These are phyloP conservation scores for Didymella segeticola DNA, from an alignment of 2,329 filamentous ascomycete species.

Conservation along the genomic window DNA sequence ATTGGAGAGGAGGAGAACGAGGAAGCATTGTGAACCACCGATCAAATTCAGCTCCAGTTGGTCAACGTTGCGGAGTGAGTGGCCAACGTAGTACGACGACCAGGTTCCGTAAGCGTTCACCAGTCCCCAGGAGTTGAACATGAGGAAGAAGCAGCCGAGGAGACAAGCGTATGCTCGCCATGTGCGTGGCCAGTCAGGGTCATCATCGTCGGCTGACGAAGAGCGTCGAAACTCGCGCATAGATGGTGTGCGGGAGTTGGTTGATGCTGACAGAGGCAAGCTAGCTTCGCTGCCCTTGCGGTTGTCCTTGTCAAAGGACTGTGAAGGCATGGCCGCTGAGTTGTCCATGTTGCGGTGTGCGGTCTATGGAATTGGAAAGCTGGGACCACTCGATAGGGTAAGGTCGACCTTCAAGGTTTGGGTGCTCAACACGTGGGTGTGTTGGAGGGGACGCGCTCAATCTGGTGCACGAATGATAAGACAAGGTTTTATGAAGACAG, in stretches of 20 bases:
- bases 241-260: constrained; percentile 29
- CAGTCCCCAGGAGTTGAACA: constrained; percentile 59
- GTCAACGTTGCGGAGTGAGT: constrained; percentile 50
- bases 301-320: constrained; percentile 26
- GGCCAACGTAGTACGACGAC: constrained; percentile 57
- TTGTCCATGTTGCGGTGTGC: constrained; percentile 13
- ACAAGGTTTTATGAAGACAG: constrained; percentile 11
- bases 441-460: constrained; percentile 27
- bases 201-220: constrained; percentile 32
- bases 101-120: constrained; percentile 60
- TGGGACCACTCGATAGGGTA: constrained; percentile 11
- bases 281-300: constrained; percentile 28
- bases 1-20: constrained; percentile 55
- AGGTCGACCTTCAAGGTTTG: constrained; percentile 14
- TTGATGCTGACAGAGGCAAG: constrained; percentile 35
- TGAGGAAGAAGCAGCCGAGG: constrained; percentile 58
- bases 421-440: constrained; percentile 29
- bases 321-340: constrained; percentile 22
- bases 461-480: constrained; percentile 19
- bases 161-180: constrained; percentile 55
- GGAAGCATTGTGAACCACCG: constrained; percentile 56
- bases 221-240: constrained; percentile 27
- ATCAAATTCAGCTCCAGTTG: constrained; percentile 56
- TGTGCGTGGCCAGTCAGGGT: constrained; percentile 53
- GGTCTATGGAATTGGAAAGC: constrained; percentile 12